Conservation (phyloP, 768 basidiomycete species). For the Boletus rubropictus region DNA sequence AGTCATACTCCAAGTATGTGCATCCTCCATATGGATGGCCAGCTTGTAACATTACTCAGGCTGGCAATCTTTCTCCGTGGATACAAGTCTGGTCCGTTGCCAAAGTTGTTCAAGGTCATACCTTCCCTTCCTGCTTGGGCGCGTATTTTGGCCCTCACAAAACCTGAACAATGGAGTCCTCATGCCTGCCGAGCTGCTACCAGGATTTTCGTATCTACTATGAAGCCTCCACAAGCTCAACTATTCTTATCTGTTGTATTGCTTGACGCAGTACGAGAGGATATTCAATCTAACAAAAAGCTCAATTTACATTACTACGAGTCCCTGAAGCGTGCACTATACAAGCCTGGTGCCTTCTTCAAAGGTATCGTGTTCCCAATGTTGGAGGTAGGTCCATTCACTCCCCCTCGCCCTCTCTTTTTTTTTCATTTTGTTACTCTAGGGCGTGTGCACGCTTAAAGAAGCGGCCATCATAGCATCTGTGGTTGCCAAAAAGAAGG, state of each 20-base stretch:
- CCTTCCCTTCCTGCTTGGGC: conserved; percentile 96
- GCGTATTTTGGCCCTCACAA: conserved; percentile 86
- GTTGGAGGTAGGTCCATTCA: conserved; percentile 61
- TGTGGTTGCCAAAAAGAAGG: conserved; percentile 81
- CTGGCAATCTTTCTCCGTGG: conserved; percentile 78
- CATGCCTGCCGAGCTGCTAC: conserved; percentile 94
- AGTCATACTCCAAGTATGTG: conserved; percentile 86
- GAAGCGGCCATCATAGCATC: conserved; percentile 94
- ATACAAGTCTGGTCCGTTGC: conserved; percentile 91
- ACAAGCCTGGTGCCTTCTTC: conserved; percentile 97
- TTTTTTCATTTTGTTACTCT: background rate
- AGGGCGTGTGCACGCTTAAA: conserved; percentile 83
- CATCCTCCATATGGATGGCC: background rate
- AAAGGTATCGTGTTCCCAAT: conserved; percentile 96
- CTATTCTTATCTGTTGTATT: conserved; percentile 89
- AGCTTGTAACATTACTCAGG: conserved; percentile 38
- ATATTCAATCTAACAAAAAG: conserved; percentile 82
- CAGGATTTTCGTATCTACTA: conserved; percentile 90
- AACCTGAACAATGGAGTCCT: conserved; percentile 91
- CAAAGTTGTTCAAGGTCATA: conserved; percentile 97
- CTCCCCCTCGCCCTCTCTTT: conserved; percentile 25
- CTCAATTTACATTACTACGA: conserved; percentile 92
- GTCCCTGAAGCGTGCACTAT: conserved; percentile 84
- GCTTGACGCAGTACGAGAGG: conserved; percentile 82
- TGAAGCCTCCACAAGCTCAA: conserved; percentile 93